Percentiles rank a stretch among this genome's conserved stretches.
These are phyloP conservation scores for Pythium sukuiense DNA, from an alignment of 352 stramenopile species.

Conservation along the genomic window DNA sequence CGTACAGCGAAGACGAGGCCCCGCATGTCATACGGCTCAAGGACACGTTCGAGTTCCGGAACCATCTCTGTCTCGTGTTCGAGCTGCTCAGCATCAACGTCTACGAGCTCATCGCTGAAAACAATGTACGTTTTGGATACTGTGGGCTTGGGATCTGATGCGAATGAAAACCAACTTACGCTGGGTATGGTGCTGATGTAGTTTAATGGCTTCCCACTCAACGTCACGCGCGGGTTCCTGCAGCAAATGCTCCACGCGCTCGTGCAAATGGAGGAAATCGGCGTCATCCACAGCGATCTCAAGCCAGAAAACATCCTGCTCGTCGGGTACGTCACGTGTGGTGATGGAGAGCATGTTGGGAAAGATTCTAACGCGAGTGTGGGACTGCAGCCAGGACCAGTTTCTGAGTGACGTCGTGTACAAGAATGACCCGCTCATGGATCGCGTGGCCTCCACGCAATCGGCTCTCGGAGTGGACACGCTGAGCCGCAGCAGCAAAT, in stretches of 20 bases:
- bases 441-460: background rate
- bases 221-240: conserved; percentile 90
- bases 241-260: conserved; percentile 91
- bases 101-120: conserved; percentile 94
- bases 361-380: background rate
- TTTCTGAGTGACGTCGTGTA: conserved; percentile 43
- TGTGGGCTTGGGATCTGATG: too few relatives aligned
- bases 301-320: conserved; percentile 97
- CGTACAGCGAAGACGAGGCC: conserved; percentile 30
- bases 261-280: conserved; percentile 80
- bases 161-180: too few relatives aligned
- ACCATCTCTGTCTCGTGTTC: conserved; percentile 95
- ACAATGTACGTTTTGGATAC: conserved; percentile 43
- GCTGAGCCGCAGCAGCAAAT: background rate
- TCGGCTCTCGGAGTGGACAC: background rate
- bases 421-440: conserved; percentile 15
- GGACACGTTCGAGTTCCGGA: conserved; percentile 89
- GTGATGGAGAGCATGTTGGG: background rate
- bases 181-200: conserved; percentile 3
- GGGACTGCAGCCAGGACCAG: conserved; percentile 66
- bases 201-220: conserved; percentile 85
- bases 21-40: conserved; percentile 86
- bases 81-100: conserved; percentile 93
- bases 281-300: conserved; percentile 97
- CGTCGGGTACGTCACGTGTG: conserved; percentile 24